phyloP scores from a whole-genome alignment of 73 alveolate species.

The Paramecium tetraurelia region DNA sequence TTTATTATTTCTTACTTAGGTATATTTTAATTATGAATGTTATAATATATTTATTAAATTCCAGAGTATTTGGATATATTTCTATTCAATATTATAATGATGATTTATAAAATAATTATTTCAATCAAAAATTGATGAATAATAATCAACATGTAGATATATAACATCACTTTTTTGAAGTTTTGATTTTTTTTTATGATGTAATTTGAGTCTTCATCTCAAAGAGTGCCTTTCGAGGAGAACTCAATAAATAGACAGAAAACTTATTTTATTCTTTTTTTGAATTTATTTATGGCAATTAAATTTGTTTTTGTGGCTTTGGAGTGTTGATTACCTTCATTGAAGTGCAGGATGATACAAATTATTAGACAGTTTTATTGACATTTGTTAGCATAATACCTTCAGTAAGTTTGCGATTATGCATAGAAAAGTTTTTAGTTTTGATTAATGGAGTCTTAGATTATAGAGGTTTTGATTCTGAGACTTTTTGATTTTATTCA shows the following conservation, averaged over 20 bases:
- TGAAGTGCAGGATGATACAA: background rate
- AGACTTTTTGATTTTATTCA: background rate
- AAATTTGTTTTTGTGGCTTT: background rate
- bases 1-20: too few species aligned
- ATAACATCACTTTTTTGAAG: background rate
- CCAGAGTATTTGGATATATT: too few species aligned
- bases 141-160: background rate
- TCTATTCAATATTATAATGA: too few species aligned
- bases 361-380: background rate
- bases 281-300: background rate
- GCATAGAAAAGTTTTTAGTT: background rate
- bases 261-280: background rate
- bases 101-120: too few species aligned
- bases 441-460: background rate
- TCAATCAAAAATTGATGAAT: background rate
- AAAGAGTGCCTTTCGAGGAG: background rate
- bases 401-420: conserved; percentile 24
- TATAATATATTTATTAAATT: too few species aligned
- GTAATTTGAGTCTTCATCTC: background rate
- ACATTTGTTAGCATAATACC: background rate
- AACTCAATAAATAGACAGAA: conserved; percentile 1
- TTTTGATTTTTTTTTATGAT: background rate
- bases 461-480: background rate
- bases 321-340: background rate
- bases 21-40: too few species aligned